Conservation (phyloP, 2,329 filamentous ascomycete species). For the Fusarium verticillioides region DNA sequence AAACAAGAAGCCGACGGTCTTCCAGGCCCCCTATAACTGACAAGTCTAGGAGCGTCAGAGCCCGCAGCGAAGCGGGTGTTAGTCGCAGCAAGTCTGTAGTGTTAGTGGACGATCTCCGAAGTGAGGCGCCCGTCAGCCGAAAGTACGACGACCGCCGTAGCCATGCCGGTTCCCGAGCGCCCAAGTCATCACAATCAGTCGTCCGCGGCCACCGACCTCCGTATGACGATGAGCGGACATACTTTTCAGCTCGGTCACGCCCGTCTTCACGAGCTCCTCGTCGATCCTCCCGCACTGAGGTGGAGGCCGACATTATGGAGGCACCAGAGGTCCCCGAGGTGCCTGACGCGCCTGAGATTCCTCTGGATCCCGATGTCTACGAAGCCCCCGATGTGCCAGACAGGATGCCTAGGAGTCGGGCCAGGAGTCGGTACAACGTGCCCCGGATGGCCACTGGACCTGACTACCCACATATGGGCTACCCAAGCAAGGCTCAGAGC, state of each 20-base stretch:
- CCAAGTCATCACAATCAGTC: slow-evolving; percentile 43
- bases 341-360: slow-evolving; percentile 31
- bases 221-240: slow-evolving; percentile 54
- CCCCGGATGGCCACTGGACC: slow-evolving; percentile 34
- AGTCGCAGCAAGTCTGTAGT: slow-evolving; percentile 43
- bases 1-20: slow-evolving; percentile 54
- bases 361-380: slow-evolving; percentile 29
- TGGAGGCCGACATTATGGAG: slow-evolving; percentile 44
- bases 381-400: slow-evolving; percentile 32
- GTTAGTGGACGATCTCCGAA: slow-evolving; percentile 57
- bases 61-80: slow-evolving; percentile 53
- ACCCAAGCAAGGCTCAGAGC: slow-evolving; percentile 40
- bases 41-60: slow-evolving; percentile 48
- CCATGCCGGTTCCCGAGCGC: slow-evolving; percentile 51
- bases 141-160: slow-evolving; percentile 56
- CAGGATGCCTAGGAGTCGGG: slow-evolving; percentile 47
- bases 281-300: slow-evolving; percentile 40
- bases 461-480: slow-evolving; percentile 33
- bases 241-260: slow-evolving; percentile 55
- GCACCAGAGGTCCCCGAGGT: slow-evolving; percentile 39
- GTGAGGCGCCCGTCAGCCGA: slow-evolving; percentile 46
- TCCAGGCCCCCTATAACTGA: slow-evolving; percentile 49
- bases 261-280: slow-evolving; percentile 41
- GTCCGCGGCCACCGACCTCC: slow-evolving; percentile 38
- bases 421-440: slow-evolving; percentile 43